Percentiles rank a stretch among this genome's conserved stretches.
These are phyloP conservation scores for Thielaviopsis euricoi DNA, from an alignment of 2,329 filamentous ascomycete genomes.

Conservation along the genomic window DNA sequence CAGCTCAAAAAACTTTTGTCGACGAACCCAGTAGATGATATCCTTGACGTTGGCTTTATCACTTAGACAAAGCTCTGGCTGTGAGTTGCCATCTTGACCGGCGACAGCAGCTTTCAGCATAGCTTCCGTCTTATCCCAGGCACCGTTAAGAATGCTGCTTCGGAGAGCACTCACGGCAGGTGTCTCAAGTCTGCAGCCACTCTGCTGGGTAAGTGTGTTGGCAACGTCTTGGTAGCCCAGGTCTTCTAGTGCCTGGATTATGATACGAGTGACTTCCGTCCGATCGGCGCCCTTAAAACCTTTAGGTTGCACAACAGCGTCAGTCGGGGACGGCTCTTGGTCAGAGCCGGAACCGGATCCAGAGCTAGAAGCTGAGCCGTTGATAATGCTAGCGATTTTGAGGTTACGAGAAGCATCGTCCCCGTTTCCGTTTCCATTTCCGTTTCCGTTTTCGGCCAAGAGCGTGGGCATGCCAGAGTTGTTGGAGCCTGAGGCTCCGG, in stretches of 20 bases:
- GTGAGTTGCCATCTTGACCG: neutral
- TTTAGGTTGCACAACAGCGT: neutral
- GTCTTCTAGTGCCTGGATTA: slow-evolving; percentile 82
- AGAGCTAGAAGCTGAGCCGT: slow-evolving; percentile 1
- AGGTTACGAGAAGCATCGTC: neutral
- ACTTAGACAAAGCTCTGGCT: neutral
- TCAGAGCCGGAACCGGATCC: neutral
- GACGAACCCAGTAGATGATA: slow-evolving; percentile 76
- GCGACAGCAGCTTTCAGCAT: slow-evolving; percentile 44
- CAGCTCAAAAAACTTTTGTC: slow-evolving; percentile 90
- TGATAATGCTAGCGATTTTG: slow-evolving; percentile 9
- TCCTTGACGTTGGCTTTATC: slow-evolving; percentile 58
- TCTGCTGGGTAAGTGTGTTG: slow-evolving; percentile 57
- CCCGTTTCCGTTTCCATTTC: neutral
- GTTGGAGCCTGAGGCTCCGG: neutral
- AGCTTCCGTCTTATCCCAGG: slow-evolving; percentile 73
- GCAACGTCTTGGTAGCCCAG: slow-evolving; percentile 74
- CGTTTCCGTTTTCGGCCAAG: neutral
- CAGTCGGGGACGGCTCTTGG: neutral
- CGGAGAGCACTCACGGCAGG: slow-evolving; percentile 75
- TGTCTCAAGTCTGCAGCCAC: slow-evolving; percentile 76
- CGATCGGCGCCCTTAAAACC: slow-evolving; percentile 70
- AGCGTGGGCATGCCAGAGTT: neutral
- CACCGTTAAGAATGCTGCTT: slow-evolving; percentile 59
- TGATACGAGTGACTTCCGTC: slow-evolving; percentile 80